phyloP scores from a whole-genome alignment of 225 moss, liverwort and hornwort genomes.

The Takakia lepidozioides region DNA sequence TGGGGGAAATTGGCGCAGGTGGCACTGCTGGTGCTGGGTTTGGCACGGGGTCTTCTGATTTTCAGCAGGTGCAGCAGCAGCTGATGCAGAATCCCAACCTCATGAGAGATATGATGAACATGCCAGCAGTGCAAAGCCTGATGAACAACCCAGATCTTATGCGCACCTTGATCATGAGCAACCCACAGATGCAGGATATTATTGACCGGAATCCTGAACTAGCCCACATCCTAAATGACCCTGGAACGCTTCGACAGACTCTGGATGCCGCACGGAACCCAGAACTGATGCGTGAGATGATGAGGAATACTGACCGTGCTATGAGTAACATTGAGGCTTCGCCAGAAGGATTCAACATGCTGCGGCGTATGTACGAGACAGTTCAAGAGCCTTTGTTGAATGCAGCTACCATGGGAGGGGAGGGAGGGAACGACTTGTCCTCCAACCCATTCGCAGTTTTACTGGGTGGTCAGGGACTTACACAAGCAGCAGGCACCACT shows the following conservation, averaged over 20 bases:
- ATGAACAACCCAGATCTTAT: slow-evolving; percentile 99
- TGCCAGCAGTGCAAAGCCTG: slow-evolving; percentile 95
- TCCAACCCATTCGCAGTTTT: slow-evolving; percentile 88
- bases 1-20: slow-evolving; percentile 29
- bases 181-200: slow-evolving; percentile 95
- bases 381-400: slow-evolving; percentile 95
- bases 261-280: slow-evolving; percentile 96
- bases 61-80: slow-evolving; percentile 99
- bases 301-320: slow-evolving; percentile 96
- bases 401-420: slow-evolving; percentile 91
- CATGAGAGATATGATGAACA: slow-evolving; percentile 99
- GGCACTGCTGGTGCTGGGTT: slow-evolving; percentile 38
- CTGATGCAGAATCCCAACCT: slow-evolving; percentile 98
- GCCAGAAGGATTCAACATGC: slow-evolving; percentile 98
- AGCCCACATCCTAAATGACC: slow-evolving; percentile 93
- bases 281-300: slow-evolving; percentile 99
- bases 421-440: slow-evolving; percentile 68
- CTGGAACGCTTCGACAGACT: slow-evolving; percentile 91
- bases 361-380: slow-evolving; percentile 98
- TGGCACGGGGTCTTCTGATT: slow-evolving; percentile 85
- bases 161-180: slow-evolving; percentile 97
- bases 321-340: slow-evolving; percentile 99
- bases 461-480: slow-evolving; percentile 57
- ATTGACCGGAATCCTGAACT: slow-evolving; percentile 97
- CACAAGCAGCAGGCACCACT: slow-evolving; percentile 47